Evolutionary conservation across 306 rosid species (phyloP), one percentile per base, ranked within the genome.

Genomic region (Myrica gale): DNA sequence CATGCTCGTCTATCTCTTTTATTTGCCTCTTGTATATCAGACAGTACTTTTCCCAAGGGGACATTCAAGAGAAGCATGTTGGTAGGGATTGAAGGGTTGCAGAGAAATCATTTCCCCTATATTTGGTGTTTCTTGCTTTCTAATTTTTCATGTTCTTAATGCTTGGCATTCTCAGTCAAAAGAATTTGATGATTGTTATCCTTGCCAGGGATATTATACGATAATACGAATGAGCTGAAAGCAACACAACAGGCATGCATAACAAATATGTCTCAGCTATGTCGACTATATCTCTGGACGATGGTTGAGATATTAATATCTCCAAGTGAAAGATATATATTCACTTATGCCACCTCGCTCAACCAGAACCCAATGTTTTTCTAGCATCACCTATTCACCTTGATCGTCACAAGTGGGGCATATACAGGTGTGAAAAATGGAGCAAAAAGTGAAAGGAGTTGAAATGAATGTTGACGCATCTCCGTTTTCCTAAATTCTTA

Each of bases 391-490:
- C 21, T 51, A 55, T 9, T 48, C 1, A 23, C 48, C 21, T 51
- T 45, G 53, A 13, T n/a, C 16, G 68, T 45, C 43, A 19, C 50
- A 21, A 47, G 32, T 67, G 21, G 75, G 42, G n/a, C 23, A 71
- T 55, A 56, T 6, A 67, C 5, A 56, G 48, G 17, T 37, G 78
- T 26, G 32, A 26, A 78, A 42, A 58, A 8, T 51, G 50, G 23
- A 46, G 19, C 15, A 76, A 71, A 65, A 50, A 70, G 41, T 51
- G 62, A 61, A 16, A 50, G 72, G 60, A 83, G 19, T 47, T 65
- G 67, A 73, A 72, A 72, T 9, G 58, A 48, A 78, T 62, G 51
- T 37, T 23, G 74, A 62, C 16, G 76, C 39, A 2, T 73, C 55
- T 21, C 65, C 50, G 11, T 10, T 12, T 71, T 71, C 47, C 21